Conservation (phyloP, 257 asterid genomes). For the Lantana camara region DNA sequence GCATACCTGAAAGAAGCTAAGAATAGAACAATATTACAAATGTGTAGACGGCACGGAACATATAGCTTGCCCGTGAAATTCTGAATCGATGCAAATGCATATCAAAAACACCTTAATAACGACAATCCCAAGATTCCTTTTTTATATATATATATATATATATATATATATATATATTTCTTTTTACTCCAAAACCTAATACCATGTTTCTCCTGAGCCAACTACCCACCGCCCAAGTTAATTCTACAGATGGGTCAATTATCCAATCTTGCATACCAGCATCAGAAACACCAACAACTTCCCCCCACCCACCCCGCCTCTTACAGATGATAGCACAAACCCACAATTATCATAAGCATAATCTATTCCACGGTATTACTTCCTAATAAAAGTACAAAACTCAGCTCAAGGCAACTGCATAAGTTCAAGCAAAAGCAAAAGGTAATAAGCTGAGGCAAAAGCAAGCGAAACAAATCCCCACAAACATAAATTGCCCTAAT, state of each 20-base stretch:
- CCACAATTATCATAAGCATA: conserved; percentile 4
- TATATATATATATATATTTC: too few relatives aligned
- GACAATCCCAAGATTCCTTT: conserved; percentile 1
- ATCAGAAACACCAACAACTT: conserved; percentile 21
- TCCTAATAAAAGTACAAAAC: conserved; percentile 26
- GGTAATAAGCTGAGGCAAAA: conserved; percentile 19
- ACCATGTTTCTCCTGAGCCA: conserved; percentile 5
- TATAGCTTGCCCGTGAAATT: not conserved
- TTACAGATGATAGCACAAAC: not conserved
- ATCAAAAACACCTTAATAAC: conserved; percentile 1
- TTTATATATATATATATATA: too few relatives aligned
- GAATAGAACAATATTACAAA: not conserved
- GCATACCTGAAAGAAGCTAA: not conserved
- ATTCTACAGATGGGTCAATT: conserved; percentile 18
- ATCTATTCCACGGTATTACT: conserved; percentile 10
- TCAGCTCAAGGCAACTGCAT: conserved; percentile 28
- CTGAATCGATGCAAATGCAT: conserved; percentile 9
- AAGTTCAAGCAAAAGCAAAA: too few relatives aligned
- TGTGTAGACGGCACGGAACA: not conserved
- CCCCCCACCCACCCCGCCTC: not conserved
- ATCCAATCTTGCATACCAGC: not conserved
- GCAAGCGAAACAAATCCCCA: conserved; percentile 15
- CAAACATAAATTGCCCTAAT: not conserved
- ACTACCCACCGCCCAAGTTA: not conserved
- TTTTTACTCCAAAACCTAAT: conserved; percentile 24